A percentile compares a stretch with the other conserved stretches of the same genome.
Evolutionary conservation across 306 rosid species (phyloP).

Genomic region (Adenanthera pavonina): DNA sequence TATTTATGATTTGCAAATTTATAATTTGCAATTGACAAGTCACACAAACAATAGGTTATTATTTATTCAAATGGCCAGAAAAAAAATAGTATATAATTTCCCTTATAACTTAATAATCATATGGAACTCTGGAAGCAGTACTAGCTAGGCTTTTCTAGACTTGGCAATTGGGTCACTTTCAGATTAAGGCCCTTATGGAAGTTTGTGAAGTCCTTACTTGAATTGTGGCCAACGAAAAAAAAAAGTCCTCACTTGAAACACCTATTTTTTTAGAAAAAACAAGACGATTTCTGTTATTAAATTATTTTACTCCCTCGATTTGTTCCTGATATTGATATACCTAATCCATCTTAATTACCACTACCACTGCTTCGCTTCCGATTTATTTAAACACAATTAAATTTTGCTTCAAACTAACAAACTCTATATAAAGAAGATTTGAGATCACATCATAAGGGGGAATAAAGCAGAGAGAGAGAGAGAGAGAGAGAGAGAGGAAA

Average conservation of each 20-base stretch:
- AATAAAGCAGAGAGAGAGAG: too few species aligned
- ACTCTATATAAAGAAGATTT: background rate
- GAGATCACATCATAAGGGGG: background rate
- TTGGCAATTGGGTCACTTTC: slow-evolving; percentile 34
- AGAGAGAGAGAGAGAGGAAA: too few species aligned
- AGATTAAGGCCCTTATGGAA: slow-evolving; percentile 40
- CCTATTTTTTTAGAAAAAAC: too few species aligned
- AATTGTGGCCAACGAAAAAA: background rate
- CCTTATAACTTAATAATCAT: too few species aligned
- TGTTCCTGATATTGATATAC: slow-evolving; percentile 39
- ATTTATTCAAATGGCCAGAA: too few species aligned
- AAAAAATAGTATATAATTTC: too few species aligned
- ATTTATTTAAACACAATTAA: slow-evolving; percentile 9
- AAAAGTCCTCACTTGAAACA: too few species aligned
- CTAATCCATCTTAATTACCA: slow-evolving; percentile 57
- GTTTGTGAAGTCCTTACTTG: slow-evolving; percentile 55
- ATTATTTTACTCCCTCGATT: slow-evolving; percentile 29
- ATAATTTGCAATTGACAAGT: too few species aligned
- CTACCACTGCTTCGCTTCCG: slow-evolving; percentile 33
- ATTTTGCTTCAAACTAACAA: slow-evolving; percentile 32
- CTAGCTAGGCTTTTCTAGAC: background rate
- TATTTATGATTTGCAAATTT: too few species aligned
- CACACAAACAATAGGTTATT: too few species aligned
- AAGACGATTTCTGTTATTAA: slow-evolving; percentile 17
- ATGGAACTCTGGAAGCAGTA: too few species aligned